Percentiles rank a stretch among this genome's conserved stretches.
Conservation (phyloP, 352 stramenopile species). For the Pythium utonaiense region DNA sequence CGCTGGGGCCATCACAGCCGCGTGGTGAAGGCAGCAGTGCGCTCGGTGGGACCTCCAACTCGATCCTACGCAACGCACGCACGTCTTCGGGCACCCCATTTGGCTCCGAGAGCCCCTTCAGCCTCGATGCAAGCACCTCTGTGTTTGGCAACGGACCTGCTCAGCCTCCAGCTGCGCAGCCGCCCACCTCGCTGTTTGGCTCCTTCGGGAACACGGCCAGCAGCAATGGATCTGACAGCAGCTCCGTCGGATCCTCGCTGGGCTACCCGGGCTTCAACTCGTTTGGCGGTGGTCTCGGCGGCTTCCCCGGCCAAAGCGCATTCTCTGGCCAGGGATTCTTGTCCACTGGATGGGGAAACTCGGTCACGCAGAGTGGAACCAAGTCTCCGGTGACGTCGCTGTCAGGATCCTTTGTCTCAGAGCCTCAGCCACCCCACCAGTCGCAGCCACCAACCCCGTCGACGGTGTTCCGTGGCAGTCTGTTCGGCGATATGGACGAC, state of each 20-base stretch:
- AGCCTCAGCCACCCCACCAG: neutral
- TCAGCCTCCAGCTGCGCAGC: neutral
- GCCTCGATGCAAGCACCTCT: slow-evolving; percentile 10
- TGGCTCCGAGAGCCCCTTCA: slow-evolving; percentile 18
- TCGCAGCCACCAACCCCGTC: neutral
- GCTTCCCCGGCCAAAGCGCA: slow-evolving; percentile 28
- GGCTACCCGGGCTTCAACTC: slow-evolving; percentile 64
- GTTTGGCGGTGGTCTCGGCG: slow-evolving; percentile 34
- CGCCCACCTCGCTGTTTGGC: slow-evolving; percentile 20
- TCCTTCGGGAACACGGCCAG: neutral
- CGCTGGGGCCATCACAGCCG: slow-evolving; percentile 22
- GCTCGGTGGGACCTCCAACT: slow-evolving; percentile 29
- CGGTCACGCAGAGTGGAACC: slow-evolving; percentile 4
- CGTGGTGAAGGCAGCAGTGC: slow-evolving; percentile 24
- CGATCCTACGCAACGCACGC: slow-evolving; percentile 7
- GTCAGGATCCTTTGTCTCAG: neutral
- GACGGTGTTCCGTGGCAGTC: slow-evolving; percentile 1
- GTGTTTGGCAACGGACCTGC: neutral
- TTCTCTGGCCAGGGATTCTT: slow-evolving; percentile 29
- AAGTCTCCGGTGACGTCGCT: slow-evolving; percentile 6
- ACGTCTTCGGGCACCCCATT: slow-evolving; percentile 19
- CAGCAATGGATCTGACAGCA: slow-evolving; percentile 8
- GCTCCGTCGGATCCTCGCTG: slow-evolving; percentile 39
- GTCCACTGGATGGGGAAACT: slow-evolving; percentile 48
- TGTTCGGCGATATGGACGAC: slow-evolving; percentile 57